Conservation (phyloP, 2,329 filamentous ascomycete genomes). For the Arthrobotrys conoides region DNA sequence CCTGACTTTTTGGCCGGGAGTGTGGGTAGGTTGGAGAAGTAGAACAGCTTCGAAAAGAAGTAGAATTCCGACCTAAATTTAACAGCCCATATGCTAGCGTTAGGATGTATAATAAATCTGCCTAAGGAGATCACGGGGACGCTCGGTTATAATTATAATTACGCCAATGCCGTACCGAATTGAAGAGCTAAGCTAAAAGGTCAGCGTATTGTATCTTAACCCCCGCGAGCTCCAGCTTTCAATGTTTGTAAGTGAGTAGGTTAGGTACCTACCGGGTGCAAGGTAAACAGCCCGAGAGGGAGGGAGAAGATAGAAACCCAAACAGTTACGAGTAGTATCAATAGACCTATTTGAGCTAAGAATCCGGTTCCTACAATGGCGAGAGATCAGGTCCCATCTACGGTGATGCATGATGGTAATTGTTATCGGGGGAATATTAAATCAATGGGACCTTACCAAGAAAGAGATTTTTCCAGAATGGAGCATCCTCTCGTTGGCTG, state of each 20-base stretch:
- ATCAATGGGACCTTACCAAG: neutral
- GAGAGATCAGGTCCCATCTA: neutral
- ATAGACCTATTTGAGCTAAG: constrained; percentile 82
- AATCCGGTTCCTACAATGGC: constrained; percentile 78
- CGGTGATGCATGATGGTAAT: neutral
- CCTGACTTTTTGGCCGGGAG: constrained; percentile 78
- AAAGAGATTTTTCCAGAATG: constrained; percentile 50
- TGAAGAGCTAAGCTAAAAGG: neutral
- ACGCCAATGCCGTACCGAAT: constrained; percentile 12
- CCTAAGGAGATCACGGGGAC: no score
- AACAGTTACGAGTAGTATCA: constrained; percentile 81
- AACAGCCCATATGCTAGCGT: neutral
- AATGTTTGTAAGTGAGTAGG: constrained; percentile 64
- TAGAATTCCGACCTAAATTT: constrained; percentile 75
- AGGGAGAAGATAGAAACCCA: constrained; percentile 82
- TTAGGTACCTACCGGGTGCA: constrained; percentile 82
- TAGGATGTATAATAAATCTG: constrained; percentile 65
- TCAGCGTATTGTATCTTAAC: neutral
- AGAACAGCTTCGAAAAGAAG: constrained; percentile 84
- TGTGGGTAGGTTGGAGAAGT: constrained; percentile 87
- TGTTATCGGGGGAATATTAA: neutral
- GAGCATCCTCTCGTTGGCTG: constrained; percentile 72
- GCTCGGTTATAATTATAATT: constrained; percentile 61
- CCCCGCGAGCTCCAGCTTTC: neutral
- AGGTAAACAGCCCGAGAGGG: constrained; percentile 84